A percentile compares a stretch with the other conserved stretches of the same genome.
These are phyloP conservation scores for Diaporthe citriasiana DNA, from an alignment of 2,329 filamentous ascomycete species.

Conservation along the genomic window DNA sequence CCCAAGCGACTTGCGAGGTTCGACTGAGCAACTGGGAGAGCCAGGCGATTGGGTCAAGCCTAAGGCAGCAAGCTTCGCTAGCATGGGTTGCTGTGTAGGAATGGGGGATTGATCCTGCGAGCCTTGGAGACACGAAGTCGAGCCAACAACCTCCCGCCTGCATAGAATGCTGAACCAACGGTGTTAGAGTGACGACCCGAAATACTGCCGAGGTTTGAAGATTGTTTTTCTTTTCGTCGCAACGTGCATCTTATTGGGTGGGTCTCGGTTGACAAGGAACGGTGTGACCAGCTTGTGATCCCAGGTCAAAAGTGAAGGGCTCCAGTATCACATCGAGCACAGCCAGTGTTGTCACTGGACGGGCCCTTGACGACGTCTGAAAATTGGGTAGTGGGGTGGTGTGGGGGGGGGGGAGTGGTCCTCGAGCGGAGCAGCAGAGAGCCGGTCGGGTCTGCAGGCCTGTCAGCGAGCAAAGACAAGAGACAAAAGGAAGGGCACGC, in stretches of 20 bases:
- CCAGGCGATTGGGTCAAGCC: constrained; percentile 8
- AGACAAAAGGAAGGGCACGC: background rate
- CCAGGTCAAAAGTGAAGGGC: background rate
- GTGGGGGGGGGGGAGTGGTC: background rate
- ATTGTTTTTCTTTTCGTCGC: background rate
- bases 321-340: background rate
- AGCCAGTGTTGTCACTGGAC: constrained; percentile 7
- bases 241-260: background rate
- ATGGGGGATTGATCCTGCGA: constrained; percentile 25
- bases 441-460: background rate
- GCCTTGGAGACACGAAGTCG: constrained; percentile 1
- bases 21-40: background rate
- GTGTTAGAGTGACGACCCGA: constrained; percentile 4
- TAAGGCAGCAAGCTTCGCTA: constrained; percentile 15
- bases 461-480: background rate
- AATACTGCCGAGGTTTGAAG: background rate
- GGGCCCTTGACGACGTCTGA: background rate
- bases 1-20: background rate
- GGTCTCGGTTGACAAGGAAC: background rate
- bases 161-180: background rate
- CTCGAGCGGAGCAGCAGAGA: background rate
- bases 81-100: constrained; percentile 1
- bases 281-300: constrained; percentile 27
- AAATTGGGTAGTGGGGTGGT: too few relatives aligned
- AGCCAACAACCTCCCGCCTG: background rate